Conservation (phyloP, 2,329 filamentous ascomycete species). For the Ampelomyces quisqualis region DNA sequence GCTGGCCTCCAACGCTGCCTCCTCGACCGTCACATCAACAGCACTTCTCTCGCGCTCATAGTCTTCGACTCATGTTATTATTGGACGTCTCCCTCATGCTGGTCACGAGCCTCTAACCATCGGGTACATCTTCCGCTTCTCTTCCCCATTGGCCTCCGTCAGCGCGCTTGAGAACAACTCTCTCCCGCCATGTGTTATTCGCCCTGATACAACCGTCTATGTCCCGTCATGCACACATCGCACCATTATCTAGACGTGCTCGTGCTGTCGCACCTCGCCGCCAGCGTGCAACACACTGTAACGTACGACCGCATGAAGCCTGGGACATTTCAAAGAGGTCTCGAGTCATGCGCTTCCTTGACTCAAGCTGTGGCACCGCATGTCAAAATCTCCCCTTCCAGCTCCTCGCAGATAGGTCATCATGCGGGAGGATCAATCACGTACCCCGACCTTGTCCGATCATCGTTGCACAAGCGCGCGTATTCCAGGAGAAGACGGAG, state of each 20-base stretch:
- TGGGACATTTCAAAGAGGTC: constrained; percentile 2
- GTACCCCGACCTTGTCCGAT: neutral
- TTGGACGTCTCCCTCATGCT: too few relatives aligned
- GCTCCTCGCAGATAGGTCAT: neutral
- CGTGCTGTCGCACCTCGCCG: neutral
- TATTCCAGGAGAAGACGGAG: too few relatives aligned
- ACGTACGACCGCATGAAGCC: constrained; percentile 3
- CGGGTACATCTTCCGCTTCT: too few relatives aligned
- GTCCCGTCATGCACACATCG: constrained; percentile 2
- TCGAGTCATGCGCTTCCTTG: neutral
- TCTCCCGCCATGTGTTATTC: neutral
- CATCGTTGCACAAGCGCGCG: too few relatives aligned
- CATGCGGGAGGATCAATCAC: neutral
- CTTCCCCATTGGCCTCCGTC: too few relatives aligned
- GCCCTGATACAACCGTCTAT: neutral
- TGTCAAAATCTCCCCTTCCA: neutral
- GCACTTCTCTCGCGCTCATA: neutral
- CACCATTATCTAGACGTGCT: neutral
- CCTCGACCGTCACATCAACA: neutral
- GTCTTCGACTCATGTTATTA: too few relatives aligned
- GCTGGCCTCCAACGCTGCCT: constrained; percentile 1
- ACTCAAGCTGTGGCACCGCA: neutral
- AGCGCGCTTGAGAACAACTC: neutral
- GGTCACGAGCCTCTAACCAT: too few relatives aligned
- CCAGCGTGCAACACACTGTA: neutral